Conservation (phyloP, 768 basidiomycete genomes). For the Hypholoma fasciculare region DNA sequence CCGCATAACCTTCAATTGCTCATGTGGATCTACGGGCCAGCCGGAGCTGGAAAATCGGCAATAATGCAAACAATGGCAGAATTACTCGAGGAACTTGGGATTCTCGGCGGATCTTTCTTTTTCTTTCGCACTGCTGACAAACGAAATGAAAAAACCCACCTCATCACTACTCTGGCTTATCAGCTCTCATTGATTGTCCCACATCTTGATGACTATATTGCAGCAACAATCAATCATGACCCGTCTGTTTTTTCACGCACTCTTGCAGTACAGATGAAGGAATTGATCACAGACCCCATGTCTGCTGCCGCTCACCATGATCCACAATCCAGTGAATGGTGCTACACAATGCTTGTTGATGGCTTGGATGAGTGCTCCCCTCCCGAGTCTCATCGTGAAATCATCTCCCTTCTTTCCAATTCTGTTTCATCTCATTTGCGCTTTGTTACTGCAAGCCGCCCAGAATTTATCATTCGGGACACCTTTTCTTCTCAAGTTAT, state of each 20-base stretch:
- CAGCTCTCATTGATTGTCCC: conserved; percentile 2
- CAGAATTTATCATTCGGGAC: conserved; percentile 6
- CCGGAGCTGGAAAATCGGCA: conserved; percentile 20
- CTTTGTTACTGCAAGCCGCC: conserved; percentile 10
- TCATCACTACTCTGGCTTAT: conserved; percentile 15
- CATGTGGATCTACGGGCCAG: conserved; percentile 17
- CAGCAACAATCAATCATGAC: conserved; percentile 1
- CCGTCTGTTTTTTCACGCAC: conserved; percentile 2
- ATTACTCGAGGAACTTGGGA: not conserved
- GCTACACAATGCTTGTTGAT: conserved; percentile 14
- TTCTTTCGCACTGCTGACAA: conserved; percentile 3
- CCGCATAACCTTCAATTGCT: not conserved
- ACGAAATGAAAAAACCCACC: not conserved
- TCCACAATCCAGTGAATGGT: not conserved
- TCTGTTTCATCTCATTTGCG: not conserved
- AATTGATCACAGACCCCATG: conserved; percentile 9
- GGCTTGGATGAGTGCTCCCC: conserved; percentile 19
- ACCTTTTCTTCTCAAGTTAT: not conserved
- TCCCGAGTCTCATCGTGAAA: not conserved
- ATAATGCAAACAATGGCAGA: conserved; percentile 16
- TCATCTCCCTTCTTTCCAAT: not conserved
- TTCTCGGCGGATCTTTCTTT: conserved; percentile 14
- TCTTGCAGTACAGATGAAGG: conserved; percentile 5
- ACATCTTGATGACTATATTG: not conserved
- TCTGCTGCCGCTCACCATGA: not conserved